phyloP scores from a whole-genome alignment of 257 asterid genomes.

The Nicotiana tomentosiformis region DNA sequence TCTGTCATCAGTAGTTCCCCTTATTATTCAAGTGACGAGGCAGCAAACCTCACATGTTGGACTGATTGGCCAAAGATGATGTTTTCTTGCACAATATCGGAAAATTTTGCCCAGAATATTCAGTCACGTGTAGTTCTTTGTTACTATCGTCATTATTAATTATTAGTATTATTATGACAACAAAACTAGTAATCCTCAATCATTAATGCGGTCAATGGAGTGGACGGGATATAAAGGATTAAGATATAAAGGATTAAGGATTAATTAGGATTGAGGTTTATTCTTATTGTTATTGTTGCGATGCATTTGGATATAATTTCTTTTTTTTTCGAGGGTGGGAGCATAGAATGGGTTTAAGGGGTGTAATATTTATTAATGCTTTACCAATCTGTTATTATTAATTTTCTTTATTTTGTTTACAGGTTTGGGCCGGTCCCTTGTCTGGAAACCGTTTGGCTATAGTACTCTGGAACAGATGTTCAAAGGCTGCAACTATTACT shows the following conservation, averaged over 20 bases:
- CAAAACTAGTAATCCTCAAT: no score
- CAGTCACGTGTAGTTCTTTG: background rate
- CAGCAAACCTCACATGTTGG: no score
- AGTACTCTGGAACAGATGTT: constrained; percentile 80
- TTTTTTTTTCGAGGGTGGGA: background rate
- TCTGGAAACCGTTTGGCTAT: constrained; percentile 68
- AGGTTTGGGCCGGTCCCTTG: constrained; percentile 99
- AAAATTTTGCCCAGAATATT: background rate
- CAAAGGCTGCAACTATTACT: constrained; percentile 47
- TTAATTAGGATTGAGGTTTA: no score
- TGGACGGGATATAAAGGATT: no score
- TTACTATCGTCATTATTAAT: no score
- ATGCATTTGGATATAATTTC: background rate
- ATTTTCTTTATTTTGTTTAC: constrained; percentile 3
- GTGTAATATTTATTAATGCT: background rate
- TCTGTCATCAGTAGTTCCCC: background rate
- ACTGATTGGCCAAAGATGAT: no score
- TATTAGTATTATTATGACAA: no score
- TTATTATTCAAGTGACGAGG: no score
- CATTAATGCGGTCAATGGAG: no score
- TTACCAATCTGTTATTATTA: background rate
- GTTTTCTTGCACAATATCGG: no score
- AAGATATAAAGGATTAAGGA: no score
- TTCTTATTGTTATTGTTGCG: background rate
- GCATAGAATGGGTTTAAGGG: background rate